phyloP scores from a whole-genome alignment of 1,139 yeast genomes.

The Suhomyces anneliseae region DNA sequence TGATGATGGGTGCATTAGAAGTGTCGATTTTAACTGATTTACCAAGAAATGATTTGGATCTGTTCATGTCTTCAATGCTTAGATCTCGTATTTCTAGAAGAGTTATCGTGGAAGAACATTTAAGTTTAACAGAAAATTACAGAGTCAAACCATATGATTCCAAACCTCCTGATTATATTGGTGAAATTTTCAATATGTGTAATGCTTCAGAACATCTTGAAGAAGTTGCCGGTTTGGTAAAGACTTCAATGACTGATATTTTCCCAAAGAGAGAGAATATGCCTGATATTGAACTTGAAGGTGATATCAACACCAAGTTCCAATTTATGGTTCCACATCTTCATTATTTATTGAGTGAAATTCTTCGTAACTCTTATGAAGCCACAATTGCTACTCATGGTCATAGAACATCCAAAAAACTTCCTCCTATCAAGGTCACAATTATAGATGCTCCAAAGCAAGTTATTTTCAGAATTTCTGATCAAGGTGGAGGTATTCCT shows the following conservation, averaged over 20 bases:
- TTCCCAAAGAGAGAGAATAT: conserved; percentile 57
- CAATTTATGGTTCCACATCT: conserved; percentile 86
- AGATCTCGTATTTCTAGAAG: conserved; percentile 87
- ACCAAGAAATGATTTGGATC: conserved; percentile 65
- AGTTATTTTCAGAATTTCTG: conserved; percentile 76
- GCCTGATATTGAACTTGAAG: conserved; percentile 77
- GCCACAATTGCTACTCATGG: conserved; percentile 61
- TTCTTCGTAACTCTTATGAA: conserved; percentile 78
- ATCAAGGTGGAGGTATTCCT: conserved; percentile 84
- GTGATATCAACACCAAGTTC: conserved; percentile 60
- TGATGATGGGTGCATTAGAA: conserved; percentile 92
- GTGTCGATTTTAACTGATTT: conserved; percentile 64
- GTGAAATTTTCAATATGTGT: conserved; percentile 82
- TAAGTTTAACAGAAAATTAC: conserved; percentile 70
- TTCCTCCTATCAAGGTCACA: conserved; percentile 73
- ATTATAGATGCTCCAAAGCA: conserved; percentile 66
- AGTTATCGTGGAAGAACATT: conserved; percentile 87
- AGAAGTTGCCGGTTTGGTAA: conserved; percentile 52
- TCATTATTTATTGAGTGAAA: conserved; percentile 83
- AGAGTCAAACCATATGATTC: conserved; percentile 41
- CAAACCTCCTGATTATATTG: conserved; percentile 70
- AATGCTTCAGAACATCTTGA: conserved; percentile 68
- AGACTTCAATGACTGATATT: conserved; percentile 42
- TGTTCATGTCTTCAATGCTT: conserved; percentile 70
- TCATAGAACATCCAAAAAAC: conserved; percentile 27